Conservation (phyloP, 768 basidiomycete genomes). For the Lentinula guzmanii region DNA sequence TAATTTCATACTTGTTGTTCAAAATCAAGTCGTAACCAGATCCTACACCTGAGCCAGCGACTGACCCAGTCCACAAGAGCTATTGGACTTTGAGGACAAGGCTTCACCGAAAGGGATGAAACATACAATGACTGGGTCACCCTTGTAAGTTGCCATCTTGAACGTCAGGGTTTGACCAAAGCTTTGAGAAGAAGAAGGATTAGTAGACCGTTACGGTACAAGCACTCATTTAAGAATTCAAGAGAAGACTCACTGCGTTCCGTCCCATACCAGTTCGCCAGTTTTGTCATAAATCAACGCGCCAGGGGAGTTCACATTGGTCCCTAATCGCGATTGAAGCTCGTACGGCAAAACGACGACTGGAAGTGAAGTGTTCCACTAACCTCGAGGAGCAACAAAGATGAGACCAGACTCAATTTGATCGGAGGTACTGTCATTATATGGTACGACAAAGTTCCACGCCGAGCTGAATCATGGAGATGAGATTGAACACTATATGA, state of each 20-base stretch:
- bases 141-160: neutral
- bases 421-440: neutral
- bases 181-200: neutral
- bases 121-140: slow-evolving; percentile 1
- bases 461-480: neutral
- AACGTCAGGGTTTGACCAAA: slow-evolving; percentile 4
- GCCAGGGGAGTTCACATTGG: neutral
- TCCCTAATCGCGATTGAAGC: neutral
- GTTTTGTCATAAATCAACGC: neutral
- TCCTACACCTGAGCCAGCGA: neutral
- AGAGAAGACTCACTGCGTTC: neutral
- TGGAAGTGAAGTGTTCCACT: neutral
- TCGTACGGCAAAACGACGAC: neutral
- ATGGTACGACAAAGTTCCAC: slow-evolving; percentile 4
- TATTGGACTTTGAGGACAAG: neutral
- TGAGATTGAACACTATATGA: neutral
- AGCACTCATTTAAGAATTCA: neutral
- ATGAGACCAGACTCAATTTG: slow-evolving; percentile 1
- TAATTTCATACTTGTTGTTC: slow-evolving; percentile 4
- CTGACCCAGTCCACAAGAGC: neutral
- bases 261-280: slow-evolving; percentile 3
- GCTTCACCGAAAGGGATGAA: neutral
- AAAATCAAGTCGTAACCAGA: neutral
- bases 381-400: slow-evolving; percentile 4
- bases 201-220: neutral